Base-by-base conservation (phyloP, 345 rosid species). In the Alliaria petiolata region DNA sequence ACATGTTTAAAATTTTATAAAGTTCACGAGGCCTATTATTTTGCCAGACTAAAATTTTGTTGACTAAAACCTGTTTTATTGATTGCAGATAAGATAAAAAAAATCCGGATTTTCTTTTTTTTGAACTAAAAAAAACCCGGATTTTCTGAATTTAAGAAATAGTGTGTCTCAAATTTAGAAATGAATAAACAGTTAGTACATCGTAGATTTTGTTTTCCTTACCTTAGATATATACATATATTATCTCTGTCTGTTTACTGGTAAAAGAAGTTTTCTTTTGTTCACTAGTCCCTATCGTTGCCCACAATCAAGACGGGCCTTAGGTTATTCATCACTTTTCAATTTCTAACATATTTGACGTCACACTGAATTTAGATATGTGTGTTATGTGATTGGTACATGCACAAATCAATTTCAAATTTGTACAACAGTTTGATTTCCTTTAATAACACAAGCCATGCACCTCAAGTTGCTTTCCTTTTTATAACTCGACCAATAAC, bases 391-490 rank as follows among this genome's bases (percentile, higher is more conserved):
- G 67, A 70, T 64, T 49, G 71, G 44, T 76, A 57, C 71, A 70
- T 57, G 71, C 71, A 76, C 80, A 76, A 76, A 70, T 76, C 72
- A 57, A 70, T 70, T 69, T 76, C 76, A 46, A 50, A 69, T 6
- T 70, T 49, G 52, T 57, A 64, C 45, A 56, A 14, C 70, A 69
- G 36, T 76, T 55, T 56, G 47, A 49, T 62, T 68, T 69, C 60
- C 75, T 76, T 68, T 68, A 61, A 38, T 54, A 50, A 69, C 79
- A 62, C 67, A 69, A 76, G 43, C 72, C 75, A 76, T 55, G 71
- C 79, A 76, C 69, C 61, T 64, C 79, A 76, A 76, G 60, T 63
- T 76, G 75, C 47, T 69, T 31, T 63, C 76, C 79, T 47, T 63
- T 75, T 63, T 44, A 40, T 38, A 38, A n/a, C n/a, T 11, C 64